phyloP scores from a whole-genome alignment of 345 rosid species.

The Aegle marmelos region DNA sequence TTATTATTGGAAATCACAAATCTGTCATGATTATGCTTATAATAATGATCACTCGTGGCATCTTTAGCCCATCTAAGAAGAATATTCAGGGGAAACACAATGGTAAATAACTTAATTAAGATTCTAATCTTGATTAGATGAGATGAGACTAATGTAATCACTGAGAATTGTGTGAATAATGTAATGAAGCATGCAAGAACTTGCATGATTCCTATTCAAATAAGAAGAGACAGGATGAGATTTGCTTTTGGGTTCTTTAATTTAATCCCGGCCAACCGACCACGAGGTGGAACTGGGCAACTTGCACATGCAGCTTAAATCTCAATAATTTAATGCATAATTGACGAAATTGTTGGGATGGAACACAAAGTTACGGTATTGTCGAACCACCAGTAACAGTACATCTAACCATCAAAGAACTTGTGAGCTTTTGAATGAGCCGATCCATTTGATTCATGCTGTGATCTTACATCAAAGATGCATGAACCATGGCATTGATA shows the following conservation, averaged over 20 bases:
- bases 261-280: background rate
- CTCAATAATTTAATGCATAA: background rate
- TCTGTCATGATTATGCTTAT: background rate
- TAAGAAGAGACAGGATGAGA: background rate
- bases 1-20: background rate
- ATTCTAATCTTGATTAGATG: background rate
- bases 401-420: background rate
- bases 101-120: constrained; percentile 2
- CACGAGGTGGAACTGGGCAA: background rate
- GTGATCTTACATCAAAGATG: background rate
- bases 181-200: background rate
- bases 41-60: background rate
- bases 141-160: background rate
- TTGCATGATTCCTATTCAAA: background rate
- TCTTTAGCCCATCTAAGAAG: constrained; percentile 4
- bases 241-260: background rate
- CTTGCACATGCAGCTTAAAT: constrained; percentile 5
- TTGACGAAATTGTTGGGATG: too few relatives aligned
- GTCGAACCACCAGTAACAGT: too few relatives aligned
- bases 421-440: background rate
- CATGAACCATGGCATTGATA: background rate
- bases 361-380: too few relatives aligned
- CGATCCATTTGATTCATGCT: background rate
- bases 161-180: background rate
- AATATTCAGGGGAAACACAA: constrained; percentile 13